Percentiles rank a stretch among this genome's conserved stretches.
These are phyloP conservation scores for Coriaria nepalensis DNA, from an alignment of 306 rosid species.

Conservation along the genomic window DNA sequence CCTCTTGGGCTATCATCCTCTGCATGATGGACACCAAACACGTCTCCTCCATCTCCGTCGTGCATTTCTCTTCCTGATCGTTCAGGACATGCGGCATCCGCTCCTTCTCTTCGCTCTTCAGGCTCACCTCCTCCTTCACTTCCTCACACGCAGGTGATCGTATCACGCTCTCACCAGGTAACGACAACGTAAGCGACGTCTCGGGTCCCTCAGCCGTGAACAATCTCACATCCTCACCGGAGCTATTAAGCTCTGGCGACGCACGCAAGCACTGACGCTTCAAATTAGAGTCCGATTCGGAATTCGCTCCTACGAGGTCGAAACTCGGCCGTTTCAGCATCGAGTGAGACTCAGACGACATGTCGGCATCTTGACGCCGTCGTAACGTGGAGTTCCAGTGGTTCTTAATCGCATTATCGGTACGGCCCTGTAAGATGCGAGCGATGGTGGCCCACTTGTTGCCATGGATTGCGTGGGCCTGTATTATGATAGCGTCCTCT, in stretches of 20 bases:
- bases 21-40: conserved; percentile 29
- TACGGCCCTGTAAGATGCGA: conserved; percentile 67
- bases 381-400: conserved; percentile 95
- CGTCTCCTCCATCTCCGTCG: conserved; percentile 17
- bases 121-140: conserved; percentile 8
- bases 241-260: conserved; percentile 18
- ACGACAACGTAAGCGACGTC: conserved; percentile 46
- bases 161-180: conserved; percentile 18
- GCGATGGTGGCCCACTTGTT: conserved; percentile 97
- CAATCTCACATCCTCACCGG: not conserved
- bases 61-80: not conserved
- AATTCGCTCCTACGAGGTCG: conserved; percentile 6
- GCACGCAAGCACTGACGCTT: conserved; percentile 27
- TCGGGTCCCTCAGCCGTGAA: conserved; percentile 7
- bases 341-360: conserved; percentile 2
- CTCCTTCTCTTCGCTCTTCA: conserved; percentile 1
- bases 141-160: conserved; percentile 1
- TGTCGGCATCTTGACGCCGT: conserved; percentile 23
- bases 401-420: conserved; percentile 86
- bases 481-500: conserved; percentile 49
- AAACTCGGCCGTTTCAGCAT: conserved; percentile 4
- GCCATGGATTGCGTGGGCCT: conserved; percentile 60
- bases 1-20: conserved; percentile 67
- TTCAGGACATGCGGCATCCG: conserved; percentile 1
- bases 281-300: conserved; percentile 12